Conservation (phyloP, 345 rosid species). For the Cardiospermum halicacabum region DNA sequence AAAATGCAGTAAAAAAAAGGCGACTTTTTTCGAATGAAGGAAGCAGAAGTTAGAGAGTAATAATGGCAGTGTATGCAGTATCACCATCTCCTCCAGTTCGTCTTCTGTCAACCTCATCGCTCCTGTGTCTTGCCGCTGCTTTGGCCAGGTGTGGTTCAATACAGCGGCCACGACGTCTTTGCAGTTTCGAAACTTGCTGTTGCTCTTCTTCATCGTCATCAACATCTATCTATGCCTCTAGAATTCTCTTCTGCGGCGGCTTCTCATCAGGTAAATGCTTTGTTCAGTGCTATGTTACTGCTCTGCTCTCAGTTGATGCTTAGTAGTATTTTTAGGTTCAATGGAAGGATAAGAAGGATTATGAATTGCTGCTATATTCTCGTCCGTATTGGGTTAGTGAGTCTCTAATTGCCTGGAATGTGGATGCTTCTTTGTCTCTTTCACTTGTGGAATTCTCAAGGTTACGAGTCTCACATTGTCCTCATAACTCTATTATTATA, state of each 20-base stretch:
- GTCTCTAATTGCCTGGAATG: constrained; percentile 76
- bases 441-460: constrained; percentile 54
- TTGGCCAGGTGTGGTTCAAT: constrained; percentile 15
- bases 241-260: constrained; percentile 33
- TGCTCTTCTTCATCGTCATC: constrained; percentile 39
- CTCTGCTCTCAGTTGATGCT: too few species aligned
- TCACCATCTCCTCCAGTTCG: background rate
- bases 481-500: background rate
- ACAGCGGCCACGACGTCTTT: constrained; percentile 8
- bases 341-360: constrained; percentile 14
- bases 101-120: too few species aligned
- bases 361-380: constrained; percentile 47
- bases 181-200: constrained; percentile 14
- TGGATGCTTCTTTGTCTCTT: constrained; percentile 53
- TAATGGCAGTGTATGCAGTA: background rate
- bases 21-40: too few species aligned
- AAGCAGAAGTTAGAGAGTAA: background rate
- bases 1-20: too few species aligned
- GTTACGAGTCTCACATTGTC: constrained; percentile 31
- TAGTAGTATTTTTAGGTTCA: too few species aligned
- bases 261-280: constrained; percentile 45
- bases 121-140: constrained; percentile 14
- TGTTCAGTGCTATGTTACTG: background rate
- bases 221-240: constrained; percentile 48
- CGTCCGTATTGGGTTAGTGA: constrained; percentile 70